Conservation (phyloP, 768 basidiomycete species). For the Boletus fagicola region DNA sequence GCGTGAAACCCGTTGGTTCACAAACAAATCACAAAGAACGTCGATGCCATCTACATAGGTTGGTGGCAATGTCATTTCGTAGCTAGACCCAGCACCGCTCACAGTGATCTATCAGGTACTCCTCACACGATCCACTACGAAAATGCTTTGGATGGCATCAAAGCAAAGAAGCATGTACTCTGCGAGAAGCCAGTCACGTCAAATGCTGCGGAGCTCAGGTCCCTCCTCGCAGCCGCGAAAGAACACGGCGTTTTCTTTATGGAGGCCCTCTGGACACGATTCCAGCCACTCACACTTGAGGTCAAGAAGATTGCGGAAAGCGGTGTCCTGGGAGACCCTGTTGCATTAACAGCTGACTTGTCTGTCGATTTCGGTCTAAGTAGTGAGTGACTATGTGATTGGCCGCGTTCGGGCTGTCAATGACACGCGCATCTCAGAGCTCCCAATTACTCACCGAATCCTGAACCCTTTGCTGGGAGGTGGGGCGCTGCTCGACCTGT, state of each 20-base stretch:
- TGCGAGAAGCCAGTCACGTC: conserved; percentile 88
- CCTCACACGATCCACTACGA: conserved; percentile 84
- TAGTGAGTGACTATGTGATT: conserved; percentile 38
- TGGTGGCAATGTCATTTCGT: conserved; percentile 3
- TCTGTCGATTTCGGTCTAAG: conserved; percentile 67
- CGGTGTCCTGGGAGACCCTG: conserved; percentile 63
- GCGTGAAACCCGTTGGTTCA: not conserved
- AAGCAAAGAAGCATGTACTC: conserved; percentile 79
- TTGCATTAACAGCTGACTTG: conserved; percentile 72
- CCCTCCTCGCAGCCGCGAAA: conserved; percentile 70
- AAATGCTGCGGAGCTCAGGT: conserved; percentile 72
- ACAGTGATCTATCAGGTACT: conserved; percentile 50
- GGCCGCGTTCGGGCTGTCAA: not conserved
- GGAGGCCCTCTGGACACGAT: conserved; percentile 90
- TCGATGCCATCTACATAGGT: conserved; percentile 80
- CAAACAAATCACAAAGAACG: conserved; percentile 43
- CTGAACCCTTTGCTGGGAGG: conserved; percentile 79
- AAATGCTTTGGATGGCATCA: conserved; percentile 72
- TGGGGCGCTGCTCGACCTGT: conserved; percentile 84
- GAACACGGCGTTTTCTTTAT: conserved; percentile 83
- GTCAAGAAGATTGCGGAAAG: conserved; percentile 62
- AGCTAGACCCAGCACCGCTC: not conserved
- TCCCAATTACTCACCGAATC: conserved; percentile 70
- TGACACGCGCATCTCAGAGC: conserved; percentile 39
- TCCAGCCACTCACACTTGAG: conserved; percentile 66